phyloP scores from a whole-genome alignment of 176 grass and related monocot genomes.

The Zea mays region Zm-B73-REFERENCE-NAM-5.0 NC_050096.1:17874501-17875000 shows the following conservation, averaged over 20 bases:
- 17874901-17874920: constrained; percentile 41
- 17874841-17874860: constrained; percentile 33
- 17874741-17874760: constrained; percentile 58
- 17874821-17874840: constrained; percentile 48
- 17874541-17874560: constrained; percentile 40
- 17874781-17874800: constrained; percentile 74
- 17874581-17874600: constrained; percentile 49
- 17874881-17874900: constrained; percentile 65
- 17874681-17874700: constrained; percentile 36
- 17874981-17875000: constrained; percentile 53
- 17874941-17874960: constrained; percentile 40
- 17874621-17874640: constrained; percentile 54
- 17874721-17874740: constrained; percentile 53
- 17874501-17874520: constrained; percentile 49
- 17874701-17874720: constrained; percentile 39
- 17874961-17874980: constrained; percentile 62
- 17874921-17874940: constrained; percentile 59
- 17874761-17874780: constrained; percentile 65
- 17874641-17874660: constrained; percentile 45
- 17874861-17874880: constrained; percentile 69
- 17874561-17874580: constrained; percentile 84
- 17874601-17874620: constrained; percentile 38
- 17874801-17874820: constrained; percentile 55
- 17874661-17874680: constrained; percentile 65
- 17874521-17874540: constrained; percentile 49